Evolutionary conservation across 1,284 basidiomycete genomes (phyloP), one percentile per base, ranked within the genome.

Genomic region (Trametes pubescens): DNA sequence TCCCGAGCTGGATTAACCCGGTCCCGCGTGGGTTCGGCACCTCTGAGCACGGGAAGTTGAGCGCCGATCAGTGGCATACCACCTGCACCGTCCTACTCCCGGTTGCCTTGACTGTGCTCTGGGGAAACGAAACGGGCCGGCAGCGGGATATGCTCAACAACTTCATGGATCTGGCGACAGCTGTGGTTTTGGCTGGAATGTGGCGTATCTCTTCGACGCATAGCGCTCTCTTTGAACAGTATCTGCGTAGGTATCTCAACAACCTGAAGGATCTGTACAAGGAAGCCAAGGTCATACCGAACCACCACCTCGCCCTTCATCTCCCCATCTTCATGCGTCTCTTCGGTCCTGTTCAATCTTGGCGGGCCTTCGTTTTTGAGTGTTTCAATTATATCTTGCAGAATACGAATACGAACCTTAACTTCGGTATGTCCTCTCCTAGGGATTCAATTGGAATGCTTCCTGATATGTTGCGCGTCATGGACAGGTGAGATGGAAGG

Each of bases 141-240:
- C n/a, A 46, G 44, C 22, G 44, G 44, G 44, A 46, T 46, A 47
- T 47, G 44, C 22, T 47, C n/a, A 26, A 24, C n/a, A 47, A 47
- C 22, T 47, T 47, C 44, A 47, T 47, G 44, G 44, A 47, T 21
- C 44, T 47, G 6, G 44, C 22, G 13, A 8, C 44, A 6, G 44
- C 44, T 22, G 44, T 47, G 6, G 22, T 47, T 24, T 21, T 47
- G 4, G 44, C 44, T 2, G 44, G 44, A 3, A 26, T 47, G 21
- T 24, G 21, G 22, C 22, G 22, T 8, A 47, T 47, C 21, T 26
- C 44, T 10, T 47, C 44, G 4, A 10, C 21, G 11, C 44, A 47
- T 14, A 47, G 24, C 44, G 22, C 21, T 7, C 3, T 24, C 6
- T 47, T 26, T 21, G 44, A 47, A 22, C 21, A 22, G n/a, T 24